Evolutionary conservation across 352 stramenopile genomes (phyloP).

Genomic region (Globisporangium iwayamae): DNA sequence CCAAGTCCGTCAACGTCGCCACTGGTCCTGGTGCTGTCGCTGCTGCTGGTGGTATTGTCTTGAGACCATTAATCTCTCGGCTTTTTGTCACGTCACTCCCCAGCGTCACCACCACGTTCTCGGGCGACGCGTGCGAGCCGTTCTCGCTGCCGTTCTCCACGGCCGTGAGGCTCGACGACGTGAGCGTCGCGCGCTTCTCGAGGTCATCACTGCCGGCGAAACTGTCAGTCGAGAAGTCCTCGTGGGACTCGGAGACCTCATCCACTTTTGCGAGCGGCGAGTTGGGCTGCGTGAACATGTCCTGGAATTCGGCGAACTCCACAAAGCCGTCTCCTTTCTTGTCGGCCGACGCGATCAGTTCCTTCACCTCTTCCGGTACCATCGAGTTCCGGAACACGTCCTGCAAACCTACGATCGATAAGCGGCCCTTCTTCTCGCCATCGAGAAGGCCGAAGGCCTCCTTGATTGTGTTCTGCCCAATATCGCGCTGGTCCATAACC

Average conservation of each 20-base stretch:
- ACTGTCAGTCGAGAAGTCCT: constrained; percentile 20
- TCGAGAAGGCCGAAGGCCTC: constrained; percentile 90
- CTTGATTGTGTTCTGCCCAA: constrained; percentile 89
- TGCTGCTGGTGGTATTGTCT: constrained; percentile 5
- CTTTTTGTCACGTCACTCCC: neutral
- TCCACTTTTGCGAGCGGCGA: constrained; percentile 33
- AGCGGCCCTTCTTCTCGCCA: constrained; percentile 85
- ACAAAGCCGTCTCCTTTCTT: constrained; percentile 78
- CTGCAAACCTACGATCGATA: constrained; percentile 88
- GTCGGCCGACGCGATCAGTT: constrained; percentile 89
- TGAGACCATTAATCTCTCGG: neutral
- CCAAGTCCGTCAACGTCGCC: neutral
- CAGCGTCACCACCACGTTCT: neutral
- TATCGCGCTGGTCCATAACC: constrained; percentile 88
- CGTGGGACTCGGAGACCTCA: constrained; percentile 24
- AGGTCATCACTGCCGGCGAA: constrained; percentile 19
- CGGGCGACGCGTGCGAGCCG: constrained; percentile 4
- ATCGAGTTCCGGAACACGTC: constrained; percentile 89
- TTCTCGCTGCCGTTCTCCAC: constrained; percentile 4
- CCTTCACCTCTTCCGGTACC: constrained; percentile 79
- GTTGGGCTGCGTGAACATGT: constrained; percentile 44
- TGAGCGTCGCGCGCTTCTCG: constrained; percentile 23
- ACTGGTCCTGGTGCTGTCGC: neutral
- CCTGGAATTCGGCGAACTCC: constrained; percentile 89
- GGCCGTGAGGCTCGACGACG: constrained; percentile 9